phyloP scores from a whole-genome alignment of 805 yeast species.

The Pichia scutulata region DNA sequence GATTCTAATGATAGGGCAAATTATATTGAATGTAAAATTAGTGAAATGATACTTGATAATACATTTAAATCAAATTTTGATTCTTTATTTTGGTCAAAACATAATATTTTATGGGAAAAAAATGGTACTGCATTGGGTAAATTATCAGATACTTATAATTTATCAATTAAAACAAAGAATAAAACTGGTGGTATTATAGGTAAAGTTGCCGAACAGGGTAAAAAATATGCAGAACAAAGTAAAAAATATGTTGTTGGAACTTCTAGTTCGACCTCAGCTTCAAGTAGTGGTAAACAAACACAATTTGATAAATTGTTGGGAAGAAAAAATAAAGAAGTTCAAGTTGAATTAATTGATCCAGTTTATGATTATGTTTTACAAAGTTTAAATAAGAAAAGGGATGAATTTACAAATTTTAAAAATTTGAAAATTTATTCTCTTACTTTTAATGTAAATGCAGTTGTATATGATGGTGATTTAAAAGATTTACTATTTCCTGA shows the following conservation, averaged over 20 bases:
- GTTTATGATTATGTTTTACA: conserved; percentile 43
- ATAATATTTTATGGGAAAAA: conserved; percentile 41
- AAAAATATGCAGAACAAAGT: conserved; percentile 22
- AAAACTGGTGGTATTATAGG: conserved; percentile 40
- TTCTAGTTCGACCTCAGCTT: conserved; percentile 8
- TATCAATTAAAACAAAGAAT: conserved; percentile 32
- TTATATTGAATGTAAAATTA: conserved; percentile 36
- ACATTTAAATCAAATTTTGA: conserved; percentile 37
- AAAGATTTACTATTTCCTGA: conserved; percentile 40
- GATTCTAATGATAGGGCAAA: conserved; percentile 45
- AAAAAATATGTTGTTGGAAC: conserved; percentile 14
- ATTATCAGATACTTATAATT: conserved; percentile 31
- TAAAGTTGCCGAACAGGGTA: conserved; percentile 32
- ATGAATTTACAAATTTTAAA: conserved; percentile 33
- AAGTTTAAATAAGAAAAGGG: conserved; percentile 33
- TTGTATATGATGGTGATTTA: conserved; percentile 35
- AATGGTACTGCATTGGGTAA: conserved; percentile 36
- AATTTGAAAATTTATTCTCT: conserved; percentile 39
- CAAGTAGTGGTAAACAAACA: conserved; percentile 19
- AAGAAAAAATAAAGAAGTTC: conserved; percentile 37
- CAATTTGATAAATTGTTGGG: conserved; percentile 41
- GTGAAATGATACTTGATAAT: conserved; percentile 41
- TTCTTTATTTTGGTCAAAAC: conserved; percentile 28
- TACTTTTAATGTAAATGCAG: conserved; percentile 51
- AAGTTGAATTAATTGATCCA: conserved; percentile 41